These are phyloP conservation scores for Colletotrichum melonis DNA, from an alignment of 2,329 filamentous ascomycete genomes.

Conservation along the genomic window DNA sequence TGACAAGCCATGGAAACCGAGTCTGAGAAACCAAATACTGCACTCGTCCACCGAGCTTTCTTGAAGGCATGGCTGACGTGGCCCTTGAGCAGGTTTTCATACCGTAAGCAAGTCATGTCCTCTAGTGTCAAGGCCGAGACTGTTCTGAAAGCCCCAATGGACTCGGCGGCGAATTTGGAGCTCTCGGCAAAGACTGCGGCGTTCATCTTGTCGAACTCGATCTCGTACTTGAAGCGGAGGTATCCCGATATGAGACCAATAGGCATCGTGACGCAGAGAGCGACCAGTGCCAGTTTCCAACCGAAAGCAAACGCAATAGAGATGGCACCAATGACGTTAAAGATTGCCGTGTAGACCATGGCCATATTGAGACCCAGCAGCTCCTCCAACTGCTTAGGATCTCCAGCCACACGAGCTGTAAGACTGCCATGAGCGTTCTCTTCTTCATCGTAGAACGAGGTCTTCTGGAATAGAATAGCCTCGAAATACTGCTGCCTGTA, in stretches of 20 bases:
- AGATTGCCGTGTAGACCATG: conserved; percentile 70
- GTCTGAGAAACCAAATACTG: conserved; percentile 77
- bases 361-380: conserved; percentile 73
- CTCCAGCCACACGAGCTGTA: conserved; percentile 65
- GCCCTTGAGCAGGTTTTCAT: conserved; percentile 65
- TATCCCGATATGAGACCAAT: conserved; percentile 60
- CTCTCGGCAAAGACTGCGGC: conserved; percentile 76
- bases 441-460: conserved; percentile 70
- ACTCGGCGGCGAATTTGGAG: conserved; percentile 80
- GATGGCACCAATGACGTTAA: conserved; percentile 73
- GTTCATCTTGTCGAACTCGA: conserved; percentile 77
- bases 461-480: conserved; percentile 68
- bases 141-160: conserved; percentile 79
- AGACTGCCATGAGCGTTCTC: conserved; percentile 71
- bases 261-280: conserved; percentile 69
- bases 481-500: conserved; percentile 72
- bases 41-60: conserved; percentile 70
- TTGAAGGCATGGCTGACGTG: conserved; percentile 71
- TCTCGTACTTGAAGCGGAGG: conserved; percentile 67
- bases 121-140: conserved; percentile 79
- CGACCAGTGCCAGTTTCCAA: conserved; percentile 81
- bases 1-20: conserved; percentile 72
- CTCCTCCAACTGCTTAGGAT: conserved; percentile 71
- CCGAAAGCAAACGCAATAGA: conserved; percentile 77
- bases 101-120: conserved; percentile 70